These are phyloP conservation scores for Aspergillus hortae DNA, from an alignment of 2,329 filamentous ascomycete genomes.

Conservation along the genomic window DNA sequence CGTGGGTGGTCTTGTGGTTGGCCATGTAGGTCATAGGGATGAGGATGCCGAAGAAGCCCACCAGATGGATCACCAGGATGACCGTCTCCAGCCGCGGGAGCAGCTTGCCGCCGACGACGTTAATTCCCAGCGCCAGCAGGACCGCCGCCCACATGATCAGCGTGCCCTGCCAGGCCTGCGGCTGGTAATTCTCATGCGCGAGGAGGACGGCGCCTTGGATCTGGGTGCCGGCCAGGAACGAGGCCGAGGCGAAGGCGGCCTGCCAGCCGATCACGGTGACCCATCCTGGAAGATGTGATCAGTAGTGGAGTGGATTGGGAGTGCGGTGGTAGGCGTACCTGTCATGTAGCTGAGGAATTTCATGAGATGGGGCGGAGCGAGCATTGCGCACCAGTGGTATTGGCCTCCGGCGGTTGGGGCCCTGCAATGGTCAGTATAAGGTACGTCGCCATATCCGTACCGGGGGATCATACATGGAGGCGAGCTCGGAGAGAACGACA, in stretches of 20 bases:
- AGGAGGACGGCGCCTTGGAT: conserved; percentile 38
- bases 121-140: conserved; percentile 38
- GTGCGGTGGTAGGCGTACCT: conserved; percentile 11
- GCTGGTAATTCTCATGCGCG: conserved; percentile 34
- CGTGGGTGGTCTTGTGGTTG: conserved; percentile 36
- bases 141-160: conserved; percentile 46
- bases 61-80: conserved; percentile 48
- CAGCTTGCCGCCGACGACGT: conserved; percentile 40
- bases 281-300: conserved; percentile 32
- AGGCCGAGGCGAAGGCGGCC: conserved; percentile 36
- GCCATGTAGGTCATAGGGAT: conserved; percentile 45
- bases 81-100: conserved; percentile 49
- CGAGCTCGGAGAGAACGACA: conserved; percentile 29
- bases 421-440: conserved; percentile 12
- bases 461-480: conserved; percentile 25
- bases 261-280: conserved; percentile 44
- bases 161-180: conserved; percentile 48
- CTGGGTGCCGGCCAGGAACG: conserved; percentile 29
- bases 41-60: conserved; percentile 52
- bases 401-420: conserved; percentile 35
- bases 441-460: too few relatives aligned
- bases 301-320: not conserved
- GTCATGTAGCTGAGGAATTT: conserved; percentile 39
- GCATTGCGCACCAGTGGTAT: conserved; percentile 41
- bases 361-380: conserved; percentile 33